These are phyloP conservation scores for Lodderomyces jiufengensis DNA, from an alignment of 1,139 yeast species.

Conservation along the genomic window DNA sequence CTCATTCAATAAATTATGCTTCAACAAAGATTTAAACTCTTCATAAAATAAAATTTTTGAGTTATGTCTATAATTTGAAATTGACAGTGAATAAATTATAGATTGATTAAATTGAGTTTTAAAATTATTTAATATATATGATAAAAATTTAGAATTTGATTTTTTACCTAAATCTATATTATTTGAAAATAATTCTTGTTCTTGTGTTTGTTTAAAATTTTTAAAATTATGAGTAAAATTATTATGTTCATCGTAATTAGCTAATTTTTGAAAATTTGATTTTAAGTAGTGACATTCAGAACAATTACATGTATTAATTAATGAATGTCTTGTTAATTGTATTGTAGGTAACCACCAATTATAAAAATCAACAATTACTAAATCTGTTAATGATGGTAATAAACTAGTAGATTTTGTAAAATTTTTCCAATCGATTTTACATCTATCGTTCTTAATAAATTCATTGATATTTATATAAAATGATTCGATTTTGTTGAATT, in stretches of 20 bases:
- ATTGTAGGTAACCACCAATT: constrained; percentile 15
- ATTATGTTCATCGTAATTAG: constrained; percentile 12
- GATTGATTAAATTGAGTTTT: constrained; percentile 12
- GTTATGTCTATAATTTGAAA: constrained; percentile 5
- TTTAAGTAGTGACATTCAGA: constrained; percentile 7
- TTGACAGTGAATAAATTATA: constrained; percentile 11
- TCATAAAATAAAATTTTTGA: constrained; percentile 3
- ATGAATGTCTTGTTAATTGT: constrained; percentile 5
- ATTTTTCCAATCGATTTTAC: constrained; percentile 10
- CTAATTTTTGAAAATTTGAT: constrained; percentile 9
- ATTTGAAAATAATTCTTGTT: neutral
- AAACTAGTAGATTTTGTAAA: constrained; percentile 3
- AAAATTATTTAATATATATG: constrained; percentile 9
- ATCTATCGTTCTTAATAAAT: constrained; percentile 8
- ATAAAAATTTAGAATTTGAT: constrained; percentile 10
- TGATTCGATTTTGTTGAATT: constrained; percentile 9
- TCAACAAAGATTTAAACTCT: constrained; percentile 13
- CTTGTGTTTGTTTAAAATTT: constrained; percentile 5
- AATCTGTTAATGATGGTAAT: constrained; percentile 4
- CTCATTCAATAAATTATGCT: constrained; percentile 11
- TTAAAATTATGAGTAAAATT: constrained; percentile 13
- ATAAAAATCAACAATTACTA: constrained; percentile 13
- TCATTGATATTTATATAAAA: constrained; percentile 5
- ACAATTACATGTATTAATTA: constrained; percentile 13
- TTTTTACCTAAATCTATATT: constrained; percentile 9